Evolutionary conservation across 148 eudicot species (phyloP), one percentile per base, ranked within the genome.

Genomic region (Polygonum aviculare): DNA sequence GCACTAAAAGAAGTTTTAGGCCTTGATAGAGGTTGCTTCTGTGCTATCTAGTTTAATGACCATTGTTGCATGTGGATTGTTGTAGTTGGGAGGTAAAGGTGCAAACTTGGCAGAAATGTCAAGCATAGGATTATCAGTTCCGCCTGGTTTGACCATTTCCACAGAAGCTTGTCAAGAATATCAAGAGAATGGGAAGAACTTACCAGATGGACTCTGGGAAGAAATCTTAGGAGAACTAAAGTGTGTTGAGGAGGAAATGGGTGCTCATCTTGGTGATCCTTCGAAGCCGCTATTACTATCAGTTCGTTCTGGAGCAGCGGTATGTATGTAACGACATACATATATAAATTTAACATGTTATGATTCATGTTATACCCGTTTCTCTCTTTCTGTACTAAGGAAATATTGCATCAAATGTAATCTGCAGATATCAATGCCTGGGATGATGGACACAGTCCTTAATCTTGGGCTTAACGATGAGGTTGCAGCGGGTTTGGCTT

Each of bases 81-180:
- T 65, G 35, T 69, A 51, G 99, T 85, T 96, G 87, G 99, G 99
- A 77, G 99, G 99, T 6, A 96, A 96, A 85, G 99, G 99, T 74
- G 99, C 99, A 69, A 96, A 96, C 79, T 90, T 96, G 69, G 99
- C 99, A 35, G 99, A 96, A 80, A 96, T 96, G 99, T 96, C 99
- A 15, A 93, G 90, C 90, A 93, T 96, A n/a, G 99, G 99, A 9
- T 76, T 96, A 74, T 96, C 99, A 8, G 99, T 96, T 59, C 99
- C 98, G 3, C 97, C 99, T 0, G 99, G 99, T 62, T 83, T 96
- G 75, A 96, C 99, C 59, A 90, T 96, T 81, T 96, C 99, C n/a
- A 93, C 99, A 31, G 98, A 96, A 82, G 99, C 99, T 44, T 96
- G 99, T 82, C 91, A 91, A 82, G 99, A 93, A 74, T 96, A 96